Conservation (phyloP, 2,329 filamentous ascomycete genomes). For the Ascochyta fabae region DNA sequence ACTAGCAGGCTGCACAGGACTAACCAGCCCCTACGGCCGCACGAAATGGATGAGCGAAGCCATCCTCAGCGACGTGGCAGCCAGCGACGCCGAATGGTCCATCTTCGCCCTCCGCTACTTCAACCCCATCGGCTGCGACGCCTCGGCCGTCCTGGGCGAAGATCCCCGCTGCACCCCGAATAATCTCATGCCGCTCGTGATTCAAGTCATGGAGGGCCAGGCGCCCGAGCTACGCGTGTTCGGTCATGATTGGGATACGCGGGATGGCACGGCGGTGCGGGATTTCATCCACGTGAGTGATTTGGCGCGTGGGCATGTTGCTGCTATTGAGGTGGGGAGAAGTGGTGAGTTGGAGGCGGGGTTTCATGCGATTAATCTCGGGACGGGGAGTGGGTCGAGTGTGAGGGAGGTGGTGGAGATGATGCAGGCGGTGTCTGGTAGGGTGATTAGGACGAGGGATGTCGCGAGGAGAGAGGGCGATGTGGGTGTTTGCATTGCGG, state of each 20-base stretch:
- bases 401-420: slow-evolving; percentile 1
- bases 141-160: slow-evolving; percentile 68
- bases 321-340: slow-evolving; percentile 49
- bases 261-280: slow-evolving; percentile 69
- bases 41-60: slow-evolving; percentile 70
- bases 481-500: slow-evolving; percentile 5
- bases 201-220: slow-evolving; percentile 65
- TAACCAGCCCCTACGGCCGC: slow-evolving; percentile 66
- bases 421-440: neutral
- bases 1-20: neutral
- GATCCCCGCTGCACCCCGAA: slow-evolving; percentile 67
- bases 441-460: neutral
- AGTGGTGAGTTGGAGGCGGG: neutral
- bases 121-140: slow-evolving; percentile 69
- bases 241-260: slow-evolving; percentile 69
- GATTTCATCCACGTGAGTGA: slow-evolving; percentile 74
- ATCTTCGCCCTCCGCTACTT: slow-evolving; percentile 65
- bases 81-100: slow-evolving; percentile 64
- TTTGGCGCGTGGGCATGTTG: slow-evolving; percentile 68
- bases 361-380: slow-evolving; percentile 1
- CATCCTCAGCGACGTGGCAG: slow-evolving; percentile 66
- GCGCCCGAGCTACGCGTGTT: slow-evolving; percentile 65
- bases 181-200: slow-evolving; percentile 70
- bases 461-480: neutral
- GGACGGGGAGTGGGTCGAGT: neutral